phyloP scores from a whole-genome alignment of 345 rosid species.

The Populus ilicifolia region DNA sequence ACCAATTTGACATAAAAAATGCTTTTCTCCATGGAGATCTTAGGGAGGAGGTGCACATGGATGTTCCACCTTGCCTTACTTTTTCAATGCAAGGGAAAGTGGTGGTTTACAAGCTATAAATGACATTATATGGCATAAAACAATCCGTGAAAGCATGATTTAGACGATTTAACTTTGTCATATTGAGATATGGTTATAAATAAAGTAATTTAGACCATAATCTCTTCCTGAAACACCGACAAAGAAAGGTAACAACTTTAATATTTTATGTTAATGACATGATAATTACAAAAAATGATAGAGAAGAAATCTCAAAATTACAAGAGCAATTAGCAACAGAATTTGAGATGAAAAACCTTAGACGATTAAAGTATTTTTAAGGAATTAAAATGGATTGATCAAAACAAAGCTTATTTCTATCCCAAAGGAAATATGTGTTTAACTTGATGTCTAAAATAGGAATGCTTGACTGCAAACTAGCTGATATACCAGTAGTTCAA shows the following conservation, averaged over 20 bases:
- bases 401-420: neutral
- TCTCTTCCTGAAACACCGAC: neutral
- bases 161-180: neutral
- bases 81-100: too few relatives aligned
- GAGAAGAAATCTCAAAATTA: too few relatives aligned
- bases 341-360: neutral
- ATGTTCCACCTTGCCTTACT: fast-evolving
- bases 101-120: too few relatives aligned
- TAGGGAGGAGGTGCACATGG: neutral
- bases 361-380: neutral
- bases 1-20: neutral
- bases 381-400: neutral
- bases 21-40: neutral
- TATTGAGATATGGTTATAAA: neutral
- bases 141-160: neutral
- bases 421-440: neutral
- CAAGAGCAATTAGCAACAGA: neutral
- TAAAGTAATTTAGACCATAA: neutral
- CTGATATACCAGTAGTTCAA: neutral
- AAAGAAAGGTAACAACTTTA: neutral
- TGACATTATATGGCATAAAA: too few relatives aligned
- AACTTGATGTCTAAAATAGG: neutral
- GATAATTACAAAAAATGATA: too few relatives aligned
- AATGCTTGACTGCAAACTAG: neutral
- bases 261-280: too few relatives aligned